These are phyloP conservation scores for Massarina eburnea DNA, from an alignment of 2,329 filamentous ascomycete species.

Conservation along the genomic window DNA sequence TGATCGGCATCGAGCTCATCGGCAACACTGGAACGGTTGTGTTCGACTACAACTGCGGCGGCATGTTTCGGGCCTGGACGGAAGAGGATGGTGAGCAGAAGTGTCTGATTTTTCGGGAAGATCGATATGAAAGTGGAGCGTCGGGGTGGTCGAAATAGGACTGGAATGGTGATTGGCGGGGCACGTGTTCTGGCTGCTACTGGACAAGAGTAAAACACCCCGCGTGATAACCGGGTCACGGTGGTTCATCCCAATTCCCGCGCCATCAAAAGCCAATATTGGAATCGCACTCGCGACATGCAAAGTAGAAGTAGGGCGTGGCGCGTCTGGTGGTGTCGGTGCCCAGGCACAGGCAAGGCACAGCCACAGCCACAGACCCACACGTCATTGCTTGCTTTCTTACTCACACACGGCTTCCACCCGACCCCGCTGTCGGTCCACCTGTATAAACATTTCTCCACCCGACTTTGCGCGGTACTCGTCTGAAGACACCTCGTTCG, in stretches of 20 bases:
- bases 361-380: no score
- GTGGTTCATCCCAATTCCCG: no score
- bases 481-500: slow-evolving; percentile 3
- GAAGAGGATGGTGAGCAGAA: slow-evolving; percentile 61
- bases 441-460: neutral
- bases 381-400: neutral
- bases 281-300: no score
- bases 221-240: no score
- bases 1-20: slow-evolving; percentile 75
- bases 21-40: slow-evolving; percentile 60
- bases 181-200: no score
- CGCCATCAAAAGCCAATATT: no score
- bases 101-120: slow-evolving; percentile 61
- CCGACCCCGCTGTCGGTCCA: neutral
- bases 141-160: no score
- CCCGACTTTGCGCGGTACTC: neutral
- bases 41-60: slow-evolving; percentile 81
- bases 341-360: no score
- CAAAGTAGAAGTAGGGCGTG: no score
- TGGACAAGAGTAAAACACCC: no score
- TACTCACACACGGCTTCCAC: neutral
- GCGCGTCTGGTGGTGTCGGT: no score
- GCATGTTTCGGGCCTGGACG: slow-evolving; percentile 83
- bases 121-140: slow-evolving; percentile 30
- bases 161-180: no score